Evolutionary conservation across 345 rosid species (phyloP), one percentile per base, ranked within the genome.

Genomic region (Geranium brycei): DNA sequence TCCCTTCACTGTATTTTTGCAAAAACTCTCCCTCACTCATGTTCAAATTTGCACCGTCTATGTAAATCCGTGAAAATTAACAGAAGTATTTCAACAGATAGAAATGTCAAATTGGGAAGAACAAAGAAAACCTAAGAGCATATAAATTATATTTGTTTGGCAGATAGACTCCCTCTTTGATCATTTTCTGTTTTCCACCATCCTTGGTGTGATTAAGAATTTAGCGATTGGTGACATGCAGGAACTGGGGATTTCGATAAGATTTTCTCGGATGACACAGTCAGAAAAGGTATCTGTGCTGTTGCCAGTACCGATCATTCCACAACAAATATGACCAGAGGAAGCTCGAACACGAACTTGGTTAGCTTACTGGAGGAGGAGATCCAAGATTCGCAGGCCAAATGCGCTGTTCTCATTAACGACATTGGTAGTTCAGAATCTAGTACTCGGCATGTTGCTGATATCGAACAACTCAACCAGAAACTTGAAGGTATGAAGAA

Each of bases 171-270:
- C 28, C 28, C 28, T 23, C 28, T 23, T 23, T 23, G 47, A 38
- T 38, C 47, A 23, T 38, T 38, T 38, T 5, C 11, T 3, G 47
- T 38, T 38, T 10, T 5, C 47, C 47, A 38, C 11, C 47, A 5
- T 38, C 47, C 47, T 38, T 38, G 47, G 47, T 3, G 6, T 38
- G 60, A 58, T 4, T 12, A 17, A 3, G 28, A 59, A 59, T 19
- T 19, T 59, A 7, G 6, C 8, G 61, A 13, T 19, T 60, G 58
- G 23, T 60, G 64, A 17, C 40, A 60, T 85, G 73, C 84, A 93
- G 99, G 99, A 72, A 85, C 79, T 53, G 91, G 83, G 64, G 84
- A 97, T 19, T 80, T 93, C 30, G 92, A 87, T 73, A 83, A 80
- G 71, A 82, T 93, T 59, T 83, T 87, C 76, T 75, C 91, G 17